Conservation (phyloP, 352 stramenopile species). For the Proteromonas lacertae region DNA sequence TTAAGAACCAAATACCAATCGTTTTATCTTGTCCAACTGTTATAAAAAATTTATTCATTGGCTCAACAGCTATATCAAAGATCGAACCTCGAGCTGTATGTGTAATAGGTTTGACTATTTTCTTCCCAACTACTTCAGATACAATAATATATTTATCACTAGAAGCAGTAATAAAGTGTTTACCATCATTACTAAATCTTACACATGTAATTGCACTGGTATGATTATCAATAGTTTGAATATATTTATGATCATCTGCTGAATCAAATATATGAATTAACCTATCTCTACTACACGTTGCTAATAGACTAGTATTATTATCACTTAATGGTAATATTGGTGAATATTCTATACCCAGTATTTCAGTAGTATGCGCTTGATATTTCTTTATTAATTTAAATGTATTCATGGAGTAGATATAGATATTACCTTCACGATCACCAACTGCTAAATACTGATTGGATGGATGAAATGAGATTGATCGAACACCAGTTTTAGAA, state of each 20-base stretch:
- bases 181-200: slow-evolving; percentile 21
- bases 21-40: slow-evolving; percentile 28
- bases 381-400: slow-evolving; percentile 13
- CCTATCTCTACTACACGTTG: slow-evolving; percentile 27
- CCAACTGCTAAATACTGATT: slow-evolving; percentile 17
- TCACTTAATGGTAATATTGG: slow-evolving; percentile 7
- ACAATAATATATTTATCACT: slow-evolving; percentile 8
- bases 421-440: slow-evolving; percentile 25
- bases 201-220: slow-evolving; percentile 23
- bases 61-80: slow-evolving; percentile 25
- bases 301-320: slow-evolving; percentile 13
- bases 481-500: not conserved
- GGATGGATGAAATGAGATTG: slow-evolving; percentile 2
- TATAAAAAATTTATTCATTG: slow-evolving; percentile 23
- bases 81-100: slow-evolving; percentile 21
- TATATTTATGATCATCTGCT: no score
- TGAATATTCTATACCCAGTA: slow-evolving; percentile 19
- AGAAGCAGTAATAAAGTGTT: slow-evolving; percentile 5
- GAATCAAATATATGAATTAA: slow-evolving; percentile 36
- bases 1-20: slow-evolving; percentile 26
- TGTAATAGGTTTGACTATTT: slow-evolving; percentile 4
- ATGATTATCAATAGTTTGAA: no score
- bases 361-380: slow-evolving; percentile 22
- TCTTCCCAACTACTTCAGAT: slow-evolving; percentile 3
- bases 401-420: slow-evolving; percentile 16